Evolutionary conservation across 176 grass and related monocot species (phyloP), one percentile per base, ranked within the genome.

Genomic region (Aegilops sharonensis): DNA sequence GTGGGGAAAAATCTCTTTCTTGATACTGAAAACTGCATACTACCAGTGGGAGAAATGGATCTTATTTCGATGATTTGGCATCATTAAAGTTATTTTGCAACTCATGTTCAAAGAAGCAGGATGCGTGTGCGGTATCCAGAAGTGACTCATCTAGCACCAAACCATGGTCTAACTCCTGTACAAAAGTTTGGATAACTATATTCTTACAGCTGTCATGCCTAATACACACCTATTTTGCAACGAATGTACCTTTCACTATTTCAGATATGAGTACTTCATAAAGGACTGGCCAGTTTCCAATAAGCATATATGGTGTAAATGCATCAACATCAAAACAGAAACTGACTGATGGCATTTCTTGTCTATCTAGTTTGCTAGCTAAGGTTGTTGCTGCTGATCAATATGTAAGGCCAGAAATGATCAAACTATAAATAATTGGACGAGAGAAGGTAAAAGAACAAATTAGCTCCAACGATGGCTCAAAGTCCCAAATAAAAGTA

Each of bases 401-500:
- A 74, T 18, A 11, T 60, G 14, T 54, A 61, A 87, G 82, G 29
- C 15, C 62, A 63, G 27, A 77, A 71, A 64, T 64, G 62, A 67
- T 32, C 62, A 32, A 31, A 13, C 3, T 17, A 20, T 8, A 32
- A 30, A 81, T 81, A 31, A 25, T 6, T 27, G 4, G 36, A 78
- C 78, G 42, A 27, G n/a, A 79, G 60, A 79, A 48, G 62, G 32
- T 77, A 68, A 30, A 76, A 21, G 18, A 25, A 47, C 43, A 13
- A 39, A 74, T 8, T 43, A 37, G 40, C n/a, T 24, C 9, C 2
- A 82, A 8, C 4, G 3, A 15, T 36, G 48, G 37, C 77, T 10
- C 9, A 52, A 81, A 76, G 21, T 32, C 39, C 34, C 34, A 40
- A 66, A 80, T 9, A 66, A 21, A 80, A 57, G 83, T 86, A 45